Evolutionary conservation across 129 eudicot genomes (phyloP).

Genomic region (Flaveria bidentis): DNA sequence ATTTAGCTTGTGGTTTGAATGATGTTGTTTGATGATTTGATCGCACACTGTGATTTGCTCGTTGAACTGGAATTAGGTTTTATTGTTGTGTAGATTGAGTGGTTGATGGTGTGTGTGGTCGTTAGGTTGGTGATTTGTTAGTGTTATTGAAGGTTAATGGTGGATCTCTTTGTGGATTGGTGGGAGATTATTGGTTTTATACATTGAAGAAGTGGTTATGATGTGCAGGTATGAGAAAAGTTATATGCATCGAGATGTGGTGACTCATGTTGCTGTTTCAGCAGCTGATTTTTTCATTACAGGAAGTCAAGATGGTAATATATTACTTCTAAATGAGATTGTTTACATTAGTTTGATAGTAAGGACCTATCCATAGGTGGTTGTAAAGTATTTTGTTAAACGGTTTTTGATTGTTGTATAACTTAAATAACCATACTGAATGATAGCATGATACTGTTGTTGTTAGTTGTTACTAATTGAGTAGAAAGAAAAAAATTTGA

Average conservation of each 20-base stretch:
- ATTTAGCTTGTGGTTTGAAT: conserved; percentile 4
- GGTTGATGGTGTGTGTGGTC: background rate
- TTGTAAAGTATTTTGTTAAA: background rate
- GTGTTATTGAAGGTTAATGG: conserved; percentile 8
- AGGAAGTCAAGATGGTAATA: conserved; percentile 92
- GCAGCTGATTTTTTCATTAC: conserved; percentile 93
- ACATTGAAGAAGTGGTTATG: background rate
- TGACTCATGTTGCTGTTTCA: conserved; percentile 97
- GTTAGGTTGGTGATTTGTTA: background rate
- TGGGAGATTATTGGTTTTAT: background rate
- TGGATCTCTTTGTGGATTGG: conserved; percentile 7
- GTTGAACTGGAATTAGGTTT: conserved; percentile 8
- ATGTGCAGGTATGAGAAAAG: conserved; percentile 94
- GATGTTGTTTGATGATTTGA: conserved; percentile 19
- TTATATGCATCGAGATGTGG: conserved; percentile 97
- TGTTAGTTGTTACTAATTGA: background rate
- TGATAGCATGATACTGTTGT: background rate
- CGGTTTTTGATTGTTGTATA: background rate
- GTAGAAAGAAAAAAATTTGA: background rate
- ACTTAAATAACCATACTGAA: background rate
- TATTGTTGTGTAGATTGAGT: background rate
- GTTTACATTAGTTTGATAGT: background rate
- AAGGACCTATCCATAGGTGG: background rate
- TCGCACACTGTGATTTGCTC: background rate
- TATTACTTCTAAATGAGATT: conserved; percentile 10